These are phyloP conservation scores for Monosporascus sp. DNA, from an alignment of 2,329 filamentous ascomycete genomes.

Conservation along the genomic window DNA sequence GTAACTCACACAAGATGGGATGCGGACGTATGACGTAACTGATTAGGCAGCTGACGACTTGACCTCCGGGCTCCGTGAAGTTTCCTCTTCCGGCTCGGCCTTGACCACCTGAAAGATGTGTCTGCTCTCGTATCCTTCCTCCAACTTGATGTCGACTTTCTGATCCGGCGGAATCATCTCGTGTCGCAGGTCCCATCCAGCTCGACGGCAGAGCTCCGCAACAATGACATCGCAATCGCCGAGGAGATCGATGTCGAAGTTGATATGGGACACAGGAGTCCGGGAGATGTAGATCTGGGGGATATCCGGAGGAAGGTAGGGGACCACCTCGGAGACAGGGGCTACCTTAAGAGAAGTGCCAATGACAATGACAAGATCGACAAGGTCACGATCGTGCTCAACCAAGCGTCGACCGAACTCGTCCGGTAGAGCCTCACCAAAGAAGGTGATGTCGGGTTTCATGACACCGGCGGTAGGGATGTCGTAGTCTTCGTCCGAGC, in stretches of 20 bases:
- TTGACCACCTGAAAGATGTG: slow-evolving; percentile 33
- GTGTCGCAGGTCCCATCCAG: slow-evolving; percentile 75
- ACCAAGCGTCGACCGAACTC: slow-evolving; percentile 76
- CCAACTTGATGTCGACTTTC: slow-evolving; percentile 48
- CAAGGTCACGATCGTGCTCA: slow-evolving; percentile 71
- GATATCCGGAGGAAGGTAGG: slow-evolving; percentile 69
- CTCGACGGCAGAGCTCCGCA: slow-evolving; percentile 73
- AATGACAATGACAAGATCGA: slow-evolving; percentile 91
- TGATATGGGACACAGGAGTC: slow-evolving; percentile 78
- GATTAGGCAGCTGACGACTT: too few relatives aligned
- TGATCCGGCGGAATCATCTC: slow-evolving; percentile 74
- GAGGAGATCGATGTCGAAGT: slow-evolving; percentile 94
- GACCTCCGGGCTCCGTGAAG: too few relatives aligned
- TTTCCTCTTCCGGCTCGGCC: too few relatives aligned
- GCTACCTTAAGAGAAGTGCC: slow-evolving; percentile 94
- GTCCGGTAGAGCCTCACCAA: slow-evolving; percentile 83
- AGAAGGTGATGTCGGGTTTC: slow-evolving; percentile 98
- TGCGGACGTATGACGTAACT: too few relatives aligned
- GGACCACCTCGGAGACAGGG: slow-evolving; percentile 87
- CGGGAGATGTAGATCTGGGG: slow-evolving; percentile 89
- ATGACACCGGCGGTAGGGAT: slow-evolving; percentile 71
- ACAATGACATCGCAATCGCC: slow-evolving; percentile 92
- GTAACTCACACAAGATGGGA: too few relatives aligned
- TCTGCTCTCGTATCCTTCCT: slow-evolving; percentile 40
- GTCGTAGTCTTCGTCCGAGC: slow-evolving; percentile 51